Evolutionary conservation across 306 rosid genomes (phyloP), one percentile per base, ranked within the genome.

Genomic region (Cicer pinnatifidum): DNA sequence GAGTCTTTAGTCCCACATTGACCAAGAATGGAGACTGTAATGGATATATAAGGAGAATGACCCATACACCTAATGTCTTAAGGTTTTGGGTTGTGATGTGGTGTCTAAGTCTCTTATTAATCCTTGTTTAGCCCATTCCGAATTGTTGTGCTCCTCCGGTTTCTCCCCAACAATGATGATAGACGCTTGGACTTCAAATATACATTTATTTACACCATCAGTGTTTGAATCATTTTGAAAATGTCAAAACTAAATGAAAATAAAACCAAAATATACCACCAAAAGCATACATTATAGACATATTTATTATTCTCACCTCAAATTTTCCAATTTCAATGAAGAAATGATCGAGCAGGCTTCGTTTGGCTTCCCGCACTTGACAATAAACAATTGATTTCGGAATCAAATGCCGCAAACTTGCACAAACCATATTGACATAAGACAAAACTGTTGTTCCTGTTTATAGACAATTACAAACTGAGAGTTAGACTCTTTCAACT

Each of bases 291-390:
- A 11, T 8, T 16, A 53, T 16, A 13, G n/a, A 40, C 10, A 6
- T 6, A 13, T 50, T 50, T 51, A 51, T 8, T 8, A 43, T 35
- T 47, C 84, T 77, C 69, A 90, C 98, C 83, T 93, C 98, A 76
- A 90, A 40, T 89, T 86, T 90, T 48, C 97, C 98, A 69, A 93
- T 53, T 1, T 93, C 98, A 0, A 89, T 78, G 85, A 86, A 93
- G 73, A 93, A 93, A 80, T 85, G 92, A 70, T 89, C 97, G 9
- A 90, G 97, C 5, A 93, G 84, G 86, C 89, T 80, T 69, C 97
- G 80, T 83, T 93, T 93, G 23, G 97, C 98, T 82, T 93, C 98
- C 3, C 93, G 87, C 79, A 93, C 97, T 87, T 93, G 98, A 72
- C 97, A 90, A 66, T 90, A 85, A 62, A 93, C 98, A 16, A 89